phyloP scores from a whole-genome alignment of 2,329 filamentous ascomycete genomes.

The Talaromyces verruculosus region DNA sequence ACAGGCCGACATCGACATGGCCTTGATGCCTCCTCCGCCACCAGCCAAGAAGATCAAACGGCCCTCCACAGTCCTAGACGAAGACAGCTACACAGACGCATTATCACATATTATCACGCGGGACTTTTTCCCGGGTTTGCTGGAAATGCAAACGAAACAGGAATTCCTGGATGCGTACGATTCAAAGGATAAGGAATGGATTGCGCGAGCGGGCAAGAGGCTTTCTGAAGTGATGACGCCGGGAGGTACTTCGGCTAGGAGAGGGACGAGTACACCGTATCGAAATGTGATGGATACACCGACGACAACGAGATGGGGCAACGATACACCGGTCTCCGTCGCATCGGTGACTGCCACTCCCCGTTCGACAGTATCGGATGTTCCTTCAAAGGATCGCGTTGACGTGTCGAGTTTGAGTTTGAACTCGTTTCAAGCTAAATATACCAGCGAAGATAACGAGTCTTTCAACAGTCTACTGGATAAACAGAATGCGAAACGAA shows the following conservation, averaged over 20 bases:
- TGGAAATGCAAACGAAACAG: slow-evolving; percentile 81
- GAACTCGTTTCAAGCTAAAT: slow-evolving; percentile 82
- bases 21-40: slow-evolving; percentile 86
- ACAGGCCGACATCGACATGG: slow-evolving; percentile 38
- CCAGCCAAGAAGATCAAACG: slow-evolving; percentile 86
- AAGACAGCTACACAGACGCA: slow-evolving; percentile 88
- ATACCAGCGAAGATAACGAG: slow-evolving; percentile 97
- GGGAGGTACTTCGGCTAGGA: slow-evolving; percentile 33
- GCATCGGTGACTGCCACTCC: slow-evolving; percentile 37
- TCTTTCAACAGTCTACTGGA: slow-evolving; percentile 92
- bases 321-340: slow-evolving; percentile 14
- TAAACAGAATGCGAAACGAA: slow-evolving; percentile 79
- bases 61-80: slow-evolving; percentile 82
- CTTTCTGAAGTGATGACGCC: slow-evolving; percentile 81
- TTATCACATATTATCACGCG: slow-evolving; percentile 92
- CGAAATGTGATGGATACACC: slow-evolving; percentile 68
- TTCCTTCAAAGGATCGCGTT: slow-evolving; percentile 37
- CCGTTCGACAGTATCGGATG: neutral
- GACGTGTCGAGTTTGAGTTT: slow-evolving; percentile 75
- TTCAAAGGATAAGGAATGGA: slow-evolving; percentile 82
- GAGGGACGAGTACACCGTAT: slow-evolving; percentile 35
- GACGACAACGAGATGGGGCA: slow-evolving; percentile 30
- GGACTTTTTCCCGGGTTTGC: slow-evolving; percentile 91
- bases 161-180: slow-evolving; percentile 92
- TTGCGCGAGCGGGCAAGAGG: slow-evolving; percentile 71